Evolutionary conservation across 805 yeast genomes (phyloP).

Genomic region (Saccharomycopsis amapae): DNA sequence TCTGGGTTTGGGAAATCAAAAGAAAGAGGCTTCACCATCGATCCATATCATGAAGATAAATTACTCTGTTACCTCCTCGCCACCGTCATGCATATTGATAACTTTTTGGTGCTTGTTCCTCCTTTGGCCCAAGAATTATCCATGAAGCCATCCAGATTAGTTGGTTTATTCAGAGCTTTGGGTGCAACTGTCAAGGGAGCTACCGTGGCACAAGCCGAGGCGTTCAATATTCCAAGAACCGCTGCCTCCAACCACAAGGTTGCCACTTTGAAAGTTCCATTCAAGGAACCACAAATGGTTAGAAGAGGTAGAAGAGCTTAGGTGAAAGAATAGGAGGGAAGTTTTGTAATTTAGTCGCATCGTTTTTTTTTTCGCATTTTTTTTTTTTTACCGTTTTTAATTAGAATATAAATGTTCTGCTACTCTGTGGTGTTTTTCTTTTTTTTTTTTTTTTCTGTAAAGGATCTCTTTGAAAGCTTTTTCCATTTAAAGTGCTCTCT

Average conservation of each 20-base stretch:
- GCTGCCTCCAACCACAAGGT: conserved; percentile 61
- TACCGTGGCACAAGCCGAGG: conserved; percentile 67
- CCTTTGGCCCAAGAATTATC: conserved; percentile 83
- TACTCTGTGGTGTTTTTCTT: no score
- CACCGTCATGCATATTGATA: conserved; percentile 66
- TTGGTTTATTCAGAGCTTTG: conserved; percentile 62
- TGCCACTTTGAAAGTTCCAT: conserved; percentile 82
- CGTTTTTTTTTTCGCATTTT: no score
- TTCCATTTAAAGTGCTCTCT: no score
- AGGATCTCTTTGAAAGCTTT: no score
- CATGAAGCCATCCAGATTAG: conserved; percentile 66
- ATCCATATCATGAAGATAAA: conserved; percentile 84
- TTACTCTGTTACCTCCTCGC: conserved; percentile 73
- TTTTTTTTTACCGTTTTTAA: no score
- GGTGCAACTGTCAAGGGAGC: conserved; percentile 77
- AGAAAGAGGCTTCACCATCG: conserved; percentile 70
- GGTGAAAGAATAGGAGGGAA: no score
- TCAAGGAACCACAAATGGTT: conserved; percentile 77
- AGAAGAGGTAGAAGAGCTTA: conserved; percentile 51
- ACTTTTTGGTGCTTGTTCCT: conserved; percentile 63
- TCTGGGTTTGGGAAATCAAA: conserved; percentile 59
- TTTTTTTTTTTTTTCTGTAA: no score
- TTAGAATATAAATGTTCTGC: no score
- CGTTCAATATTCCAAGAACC: conserved; percentile 56
- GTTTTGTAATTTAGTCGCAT: background rate